These are phyloP conservation scores for Oryza meridionalis DNA, from an alignment of 176 grass and related monocot species.

Conservation along the genomic window DNA sequence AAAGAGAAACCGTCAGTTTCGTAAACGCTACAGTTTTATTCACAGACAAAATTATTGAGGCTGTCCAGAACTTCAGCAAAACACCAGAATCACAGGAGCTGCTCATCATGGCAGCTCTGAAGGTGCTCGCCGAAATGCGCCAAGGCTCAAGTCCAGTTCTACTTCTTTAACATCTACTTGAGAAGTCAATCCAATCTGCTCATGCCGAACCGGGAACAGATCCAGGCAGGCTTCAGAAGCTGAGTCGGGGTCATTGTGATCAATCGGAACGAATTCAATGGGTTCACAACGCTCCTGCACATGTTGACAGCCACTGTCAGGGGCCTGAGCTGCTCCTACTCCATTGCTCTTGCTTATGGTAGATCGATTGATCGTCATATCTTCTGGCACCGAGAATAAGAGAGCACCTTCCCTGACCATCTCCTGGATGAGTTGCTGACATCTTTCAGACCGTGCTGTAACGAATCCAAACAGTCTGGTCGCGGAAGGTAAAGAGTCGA, in stretches of 20 bases:
- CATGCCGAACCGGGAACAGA: conserved; percentile 55
- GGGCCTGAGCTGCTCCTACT: background rate
- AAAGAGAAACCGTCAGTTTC: background rate
- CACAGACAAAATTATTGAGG: background rate
- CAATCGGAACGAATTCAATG: conserved; percentile 25
- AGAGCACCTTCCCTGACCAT: conserved; percentile 50
- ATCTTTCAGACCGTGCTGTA: background rate
- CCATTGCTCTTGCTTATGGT: background rate
- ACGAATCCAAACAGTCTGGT: conserved; percentile 36
- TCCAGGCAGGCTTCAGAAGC: conserved; percentile 48
- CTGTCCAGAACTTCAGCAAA: background rate
- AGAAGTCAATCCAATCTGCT: conserved; percentile 45
- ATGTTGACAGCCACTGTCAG: background rate
- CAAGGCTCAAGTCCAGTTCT: conserved; percentile 53
- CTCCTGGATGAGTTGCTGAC: conserved; percentile 47
- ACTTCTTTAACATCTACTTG: conserved; percentile 20
- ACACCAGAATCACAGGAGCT: background rate
- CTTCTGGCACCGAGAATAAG: conserved; percentile 29
- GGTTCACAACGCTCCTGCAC: background rate
- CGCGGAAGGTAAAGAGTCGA: background rate
- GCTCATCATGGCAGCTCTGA: background rate
- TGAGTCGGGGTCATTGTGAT: background rate
- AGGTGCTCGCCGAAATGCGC: background rate
- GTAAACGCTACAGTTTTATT: background rate
- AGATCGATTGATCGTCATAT: background rate